A percentile compares a stretch with the other conserved stretches of the same genome.
These are phyloP conservation scores for Aegilops sharonensis DNA, from an alignment of 176 grass and related monocot species.

Conservation along the genomic window DNA sequence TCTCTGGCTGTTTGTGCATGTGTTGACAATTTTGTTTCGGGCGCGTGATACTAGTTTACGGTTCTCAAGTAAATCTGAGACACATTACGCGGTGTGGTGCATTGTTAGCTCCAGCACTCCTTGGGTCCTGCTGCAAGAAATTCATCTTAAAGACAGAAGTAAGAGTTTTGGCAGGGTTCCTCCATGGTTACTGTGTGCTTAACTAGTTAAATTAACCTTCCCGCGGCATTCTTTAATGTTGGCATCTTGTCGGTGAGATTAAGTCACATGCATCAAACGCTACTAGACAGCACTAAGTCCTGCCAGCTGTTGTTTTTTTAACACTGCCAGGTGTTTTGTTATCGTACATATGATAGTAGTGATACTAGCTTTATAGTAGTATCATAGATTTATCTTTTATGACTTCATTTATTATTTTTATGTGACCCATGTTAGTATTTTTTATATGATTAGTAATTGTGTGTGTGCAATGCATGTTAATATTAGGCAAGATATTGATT, in stretches of 20 bases:
- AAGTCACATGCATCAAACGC: background rate
- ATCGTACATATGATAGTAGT: background rate
- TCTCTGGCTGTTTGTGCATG: too few species aligned
- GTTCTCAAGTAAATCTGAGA: background rate
- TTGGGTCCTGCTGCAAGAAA: background rate
- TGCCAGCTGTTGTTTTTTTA: background rate
- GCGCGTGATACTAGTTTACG: background rate
- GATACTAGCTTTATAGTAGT: background rate
- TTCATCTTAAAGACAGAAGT: constrained; percentile 1
- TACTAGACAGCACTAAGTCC: background rate
- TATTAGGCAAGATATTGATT: too few species aligned
- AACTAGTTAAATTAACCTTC: background rate
- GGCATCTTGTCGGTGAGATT: constrained; percentile 10
- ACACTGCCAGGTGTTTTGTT: too few species aligned
- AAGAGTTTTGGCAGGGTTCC: background rate
- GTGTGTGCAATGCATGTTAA: too few species aligned
- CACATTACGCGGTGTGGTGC: background rate
- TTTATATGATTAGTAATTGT: too few species aligned
- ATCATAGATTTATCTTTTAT: too few species aligned
- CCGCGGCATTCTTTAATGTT: background rate
- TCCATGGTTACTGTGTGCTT: background rate
- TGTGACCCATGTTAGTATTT: too few species aligned
- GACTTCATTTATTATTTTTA: too few species aligned
- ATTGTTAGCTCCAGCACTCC: background rate
- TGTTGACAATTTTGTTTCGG: constrained; percentile 12